Percentiles rank a stretch among this genome's conserved stretches.
Evolutionary conservation across 2,329 filamentous ascomycete genomes (phyloP).

Genomic region (Neofusicoccum umdonicola): DNA sequence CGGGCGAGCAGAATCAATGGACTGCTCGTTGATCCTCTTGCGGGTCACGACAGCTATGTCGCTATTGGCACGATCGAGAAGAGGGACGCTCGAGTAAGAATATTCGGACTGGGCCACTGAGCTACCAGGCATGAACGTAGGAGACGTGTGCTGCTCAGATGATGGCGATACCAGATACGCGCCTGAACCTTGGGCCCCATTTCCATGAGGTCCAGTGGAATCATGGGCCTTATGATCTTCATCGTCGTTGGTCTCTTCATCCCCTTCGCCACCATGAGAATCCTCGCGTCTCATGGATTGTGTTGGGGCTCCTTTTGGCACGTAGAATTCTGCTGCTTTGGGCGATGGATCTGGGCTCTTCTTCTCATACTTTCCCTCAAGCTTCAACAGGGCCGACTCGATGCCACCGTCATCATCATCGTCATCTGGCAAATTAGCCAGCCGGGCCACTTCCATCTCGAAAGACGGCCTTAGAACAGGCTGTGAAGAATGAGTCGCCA

Average conservation of each 20-base stretch:
- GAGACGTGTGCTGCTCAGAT: constrained; percentile 10
- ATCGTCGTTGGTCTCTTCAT: background rate
- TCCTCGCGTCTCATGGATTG: constrained; percentile 7
- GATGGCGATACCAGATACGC: background rate
- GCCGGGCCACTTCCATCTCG: constrained; percentile 80
- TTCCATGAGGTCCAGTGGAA: background rate
- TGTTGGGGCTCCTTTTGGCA: constrained; percentile 2
- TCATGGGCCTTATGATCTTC: no score
- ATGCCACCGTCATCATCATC: constrained; percentile 74
- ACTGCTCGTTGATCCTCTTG: background rate
- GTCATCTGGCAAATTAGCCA: constrained; percentile 86
- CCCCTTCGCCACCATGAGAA: constrained; percentile 2
- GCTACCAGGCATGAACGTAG: constrained; percentile 21
- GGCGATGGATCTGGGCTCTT: constrained; percentile 23
- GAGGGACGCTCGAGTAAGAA: constrained; percentile 74
- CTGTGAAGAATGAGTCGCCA: constrained; percentile 56
- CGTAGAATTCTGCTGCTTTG: background rate
- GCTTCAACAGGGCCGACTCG: constrained; percentile 85
- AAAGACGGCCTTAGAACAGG: constrained; percentile 67
- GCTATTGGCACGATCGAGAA: constrained; percentile 64
- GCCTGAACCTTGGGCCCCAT: background rate
- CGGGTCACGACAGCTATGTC: constrained; percentile 22
- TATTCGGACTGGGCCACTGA: constrained; percentile 62
- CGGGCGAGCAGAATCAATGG: constrained; percentile 20
- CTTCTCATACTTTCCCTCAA: constrained; percentile 80